Conservation (phyloP, 2,329 filamentous ascomycete species). For the Cyphellophora europaea region DNA sequence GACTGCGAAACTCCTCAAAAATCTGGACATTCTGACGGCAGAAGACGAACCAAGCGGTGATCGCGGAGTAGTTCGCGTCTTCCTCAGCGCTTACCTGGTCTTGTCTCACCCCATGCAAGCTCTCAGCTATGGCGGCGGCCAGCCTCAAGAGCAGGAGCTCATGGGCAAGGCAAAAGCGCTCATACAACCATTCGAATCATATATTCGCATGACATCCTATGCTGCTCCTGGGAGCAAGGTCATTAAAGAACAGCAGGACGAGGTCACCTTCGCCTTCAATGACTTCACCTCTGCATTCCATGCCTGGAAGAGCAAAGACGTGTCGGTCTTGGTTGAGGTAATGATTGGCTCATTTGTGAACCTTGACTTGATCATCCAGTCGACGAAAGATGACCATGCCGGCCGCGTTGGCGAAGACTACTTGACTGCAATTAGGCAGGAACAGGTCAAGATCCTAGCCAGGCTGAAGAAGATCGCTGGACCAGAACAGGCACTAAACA, state of each 20-base stretch:
- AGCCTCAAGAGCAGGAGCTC: slow-evolving; percentile 53
- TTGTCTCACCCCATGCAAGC: slow-evolving; percentile 52
- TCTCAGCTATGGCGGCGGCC: slow-evolving; percentile 43
- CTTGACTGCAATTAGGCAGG: slow-evolving; percentile 54
- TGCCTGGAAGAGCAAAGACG: slow-evolving; percentile 57
- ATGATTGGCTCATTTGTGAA: slow-evolving; percentile 60
- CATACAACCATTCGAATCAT: slow-evolving; percentile 27
- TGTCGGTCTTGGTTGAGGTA: slow-evolving; percentile 52
- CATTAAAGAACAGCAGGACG: slow-evolving; percentile 22
- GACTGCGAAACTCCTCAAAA: slow-evolving; percentile 46
- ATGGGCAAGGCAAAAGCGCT: slow-evolving; percentile 52
- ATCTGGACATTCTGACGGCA: slow-evolving; percentile 46
- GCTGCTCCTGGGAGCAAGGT: slow-evolving; percentile 1
- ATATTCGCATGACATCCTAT: slow-evolving; percentile 3
- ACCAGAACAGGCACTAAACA: slow-evolving; percentile 48
- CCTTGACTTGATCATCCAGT: slow-evolving; percentile 58
- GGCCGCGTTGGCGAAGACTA: slow-evolving; percentile 56
- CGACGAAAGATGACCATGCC: slow-evolving; percentile 52
- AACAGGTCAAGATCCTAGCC: slow-evolving; percentile 54
- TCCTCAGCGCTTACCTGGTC: slow-evolving; percentile 55
- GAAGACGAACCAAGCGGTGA: slow-evolving; percentile 34
- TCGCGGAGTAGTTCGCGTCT: slow-evolving; percentile 48
- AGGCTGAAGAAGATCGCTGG: slow-evolving; percentile 54
- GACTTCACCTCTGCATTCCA: slow-evolving; percentile 54
- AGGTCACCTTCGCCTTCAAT: slow-evolving; percentile 46